These are phyloP conservation scores for Orbilia ellipsospora DNA, from an alignment of 2,329 filamentous ascomycete species.

Conservation along the genomic window DNA sequence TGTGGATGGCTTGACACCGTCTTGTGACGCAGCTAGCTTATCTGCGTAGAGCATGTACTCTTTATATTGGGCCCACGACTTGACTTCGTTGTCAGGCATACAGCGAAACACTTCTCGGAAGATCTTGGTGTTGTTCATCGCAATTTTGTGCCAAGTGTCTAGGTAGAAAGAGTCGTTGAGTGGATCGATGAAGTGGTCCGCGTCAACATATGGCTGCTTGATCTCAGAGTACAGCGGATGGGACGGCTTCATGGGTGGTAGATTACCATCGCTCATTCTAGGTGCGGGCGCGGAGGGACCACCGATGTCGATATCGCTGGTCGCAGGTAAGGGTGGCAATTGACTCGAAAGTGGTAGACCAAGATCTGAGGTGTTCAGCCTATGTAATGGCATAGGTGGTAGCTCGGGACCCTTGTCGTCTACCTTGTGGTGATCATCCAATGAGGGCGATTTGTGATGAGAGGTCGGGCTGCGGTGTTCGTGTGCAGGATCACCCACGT, in stretches of 20 bases:
- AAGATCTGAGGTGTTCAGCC: slow-evolving; percentile 74
- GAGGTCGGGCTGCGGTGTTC: slow-evolving; percentile 12
- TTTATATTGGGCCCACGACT: slow-evolving; percentile 91
- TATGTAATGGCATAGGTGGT: slow-evolving; percentile 68
- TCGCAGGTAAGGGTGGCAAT: slow-evolving; percentile 74
- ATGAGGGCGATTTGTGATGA: slow-evolving; percentile 11
- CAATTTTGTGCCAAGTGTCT: slow-evolving; percentile 86
- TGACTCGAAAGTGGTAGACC: slow-evolving; percentile 76
- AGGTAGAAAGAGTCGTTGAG: slow-evolving; percentile 83
- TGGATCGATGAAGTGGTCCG: slow-evolving; percentile 95
- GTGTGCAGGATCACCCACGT: slow-evolving; percentile 2
- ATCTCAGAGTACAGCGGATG: slow-evolving; percentile 75
- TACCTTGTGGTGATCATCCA: slow-evolving; percentile 60
- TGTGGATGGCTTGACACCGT: slow-evolving; percentile 64
- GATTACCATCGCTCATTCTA: slow-evolving; percentile 67
- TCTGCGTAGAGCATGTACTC: slow-evolving; percentile 81
- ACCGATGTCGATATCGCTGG: slow-evolving; percentile 84
- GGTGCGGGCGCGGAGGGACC: slow-evolving; percentile 71
- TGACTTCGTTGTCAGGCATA: slow-evolving; percentile 95
- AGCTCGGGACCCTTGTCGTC: slow-evolving; percentile 65
- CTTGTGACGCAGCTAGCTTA: slow-evolving; percentile 76
- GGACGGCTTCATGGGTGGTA: slow-evolving; percentile 52
- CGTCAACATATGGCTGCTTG: slow-evolving; percentile 77
- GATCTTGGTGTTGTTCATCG: slow-evolving; percentile 93
- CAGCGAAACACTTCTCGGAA: slow-evolving; percentile 94